Evolutionary conservation across 352 stramenopile genomes (phyloP), one percentile per base, ranked within the genome.

Genomic region (Stephanocyclus meneghinianus): DNA sequence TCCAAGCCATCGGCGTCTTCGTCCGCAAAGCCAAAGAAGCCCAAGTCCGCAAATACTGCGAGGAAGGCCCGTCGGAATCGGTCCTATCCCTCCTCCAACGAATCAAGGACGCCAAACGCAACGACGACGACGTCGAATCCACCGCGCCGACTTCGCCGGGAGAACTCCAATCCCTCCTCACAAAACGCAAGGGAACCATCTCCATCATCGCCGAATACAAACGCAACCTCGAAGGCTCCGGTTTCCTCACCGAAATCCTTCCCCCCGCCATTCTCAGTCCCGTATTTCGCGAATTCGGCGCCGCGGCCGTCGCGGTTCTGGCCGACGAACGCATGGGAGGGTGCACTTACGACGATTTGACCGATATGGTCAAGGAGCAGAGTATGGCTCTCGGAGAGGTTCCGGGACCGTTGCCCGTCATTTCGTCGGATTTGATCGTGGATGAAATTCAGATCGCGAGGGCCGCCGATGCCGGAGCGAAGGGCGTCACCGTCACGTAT

Each of bases 161-260:
- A 32, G n/a, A 77, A 42, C 51, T 92, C 11, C 87, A 91, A 84
- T 15, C 71, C 37, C 32, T 59, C 8, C 68, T 94, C 3, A 92
- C 87, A 15, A 81, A 80, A 78, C 83, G 87, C 1, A 87, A 86
- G 57, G 88, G 90, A 42, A 94, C 90, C 42, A 84, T 94, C 60
- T 87, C 86, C 7, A 81, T 94, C 15, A 91, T 94, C 74, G 88
- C 87, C 16, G 90, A 94, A 87, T 94, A 91, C 80, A 91, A 93
- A 77, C 78, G 87, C 32, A 93, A 91, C 42, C 18, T 89, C 8
- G 74, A 69, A 29, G 69, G 80, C 21, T 72, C 11, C 18, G 84
- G 80, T 2, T 87, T 83, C 66, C 67, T 86, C 50, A 50, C 83
- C 13, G 79, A 90, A 21, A 71, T 88, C 21, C 86, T 84, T 26